These are phyloP conservation scores for Claviceps maximensis DNA, from an alignment of 2,329 filamentous ascomycete species.

Conservation along the genomic window DNA sequence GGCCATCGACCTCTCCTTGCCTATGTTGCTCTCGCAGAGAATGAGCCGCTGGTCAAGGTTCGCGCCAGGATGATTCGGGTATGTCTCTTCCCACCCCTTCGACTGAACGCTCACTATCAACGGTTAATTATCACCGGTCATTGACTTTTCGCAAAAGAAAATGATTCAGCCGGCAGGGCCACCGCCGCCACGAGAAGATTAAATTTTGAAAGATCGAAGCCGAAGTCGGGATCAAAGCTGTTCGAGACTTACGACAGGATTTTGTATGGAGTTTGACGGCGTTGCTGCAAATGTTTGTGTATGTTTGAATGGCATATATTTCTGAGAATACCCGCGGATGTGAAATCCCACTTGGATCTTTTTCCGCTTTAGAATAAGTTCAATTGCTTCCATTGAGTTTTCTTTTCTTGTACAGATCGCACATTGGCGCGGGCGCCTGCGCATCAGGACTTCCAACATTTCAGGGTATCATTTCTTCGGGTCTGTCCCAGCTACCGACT, in stretches of 20 bases:
- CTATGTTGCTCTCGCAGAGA: constrained; percentile 82
- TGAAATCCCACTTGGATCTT: background rate
- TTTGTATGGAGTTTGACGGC: background rate
- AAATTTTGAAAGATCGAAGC: constrained; percentile 7
- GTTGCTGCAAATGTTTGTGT: background rate
- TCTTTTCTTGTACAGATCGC: background rate
- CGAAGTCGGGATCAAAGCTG: background rate
- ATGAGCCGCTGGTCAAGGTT: constrained; percentile 69
- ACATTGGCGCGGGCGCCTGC: background rate
- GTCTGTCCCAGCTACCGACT: background rate
- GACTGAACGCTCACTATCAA: background rate
- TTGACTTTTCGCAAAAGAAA: constrained; percentile 31
- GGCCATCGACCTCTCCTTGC: constrained; percentile 80
- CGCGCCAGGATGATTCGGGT: constrained; percentile 68
- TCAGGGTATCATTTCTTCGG: background rate
- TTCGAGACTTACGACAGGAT: background rate
- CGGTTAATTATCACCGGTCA: background rate
- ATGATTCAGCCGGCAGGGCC: constrained; percentile 52
- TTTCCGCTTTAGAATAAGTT: background rate
- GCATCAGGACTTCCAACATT: background rate
- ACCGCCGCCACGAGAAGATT: constrained; percentile 42
- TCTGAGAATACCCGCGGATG: background rate
- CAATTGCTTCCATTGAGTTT: background rate
- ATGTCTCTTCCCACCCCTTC: constrained; percentile 12
- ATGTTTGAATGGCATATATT: background rate